Percentiles rank a stretch among this genome's conserved stretches.
These are phyloP conservation scores for Pestalotiopsis sp. DNA, from an alignment of 2,329 filamentous ascomycete genomes.

Conservation along the genomic window DNA sequence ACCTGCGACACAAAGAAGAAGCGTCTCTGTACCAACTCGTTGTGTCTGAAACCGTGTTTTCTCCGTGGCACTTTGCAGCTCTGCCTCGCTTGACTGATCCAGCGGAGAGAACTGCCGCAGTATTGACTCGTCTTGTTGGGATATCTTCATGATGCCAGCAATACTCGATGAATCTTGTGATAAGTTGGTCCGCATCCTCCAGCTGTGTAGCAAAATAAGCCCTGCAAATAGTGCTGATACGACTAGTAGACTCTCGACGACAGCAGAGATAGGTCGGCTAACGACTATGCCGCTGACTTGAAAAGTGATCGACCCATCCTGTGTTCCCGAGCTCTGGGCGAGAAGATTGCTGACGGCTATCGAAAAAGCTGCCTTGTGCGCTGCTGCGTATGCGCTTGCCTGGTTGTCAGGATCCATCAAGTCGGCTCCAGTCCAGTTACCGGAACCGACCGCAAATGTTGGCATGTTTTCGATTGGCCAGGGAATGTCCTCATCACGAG, in stretches of 20 bases:
- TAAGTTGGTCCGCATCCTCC: neutral
- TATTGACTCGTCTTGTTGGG: neutral
- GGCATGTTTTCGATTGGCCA: neutral
- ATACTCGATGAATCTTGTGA: neutral
- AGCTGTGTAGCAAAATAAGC: neutral
- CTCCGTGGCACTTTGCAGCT: neutral
- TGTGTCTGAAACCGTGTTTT: neutral
- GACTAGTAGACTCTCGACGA: neutral
- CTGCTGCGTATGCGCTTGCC: neutral
- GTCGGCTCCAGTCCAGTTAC: neutral
- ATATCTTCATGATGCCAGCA: neutral
- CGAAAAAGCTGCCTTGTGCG: neutral
- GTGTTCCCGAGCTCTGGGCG: neutral
- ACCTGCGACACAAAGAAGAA: no score
- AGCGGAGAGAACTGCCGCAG: neutral
- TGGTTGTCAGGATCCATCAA: neutral
- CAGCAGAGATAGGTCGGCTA: neutral
- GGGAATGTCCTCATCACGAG: neutral
- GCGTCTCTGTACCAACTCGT: neutral
- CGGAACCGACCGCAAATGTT: neutral
- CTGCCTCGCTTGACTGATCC: neutral
- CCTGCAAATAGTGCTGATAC: neutral
- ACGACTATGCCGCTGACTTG: neutral
- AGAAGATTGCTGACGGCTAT: neutral
- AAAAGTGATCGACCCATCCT: neutral